Evolutionary conservation across 352 stramenopile species (phyloP).

Genomic region (Phytophthora chlamydospora): DNA sequence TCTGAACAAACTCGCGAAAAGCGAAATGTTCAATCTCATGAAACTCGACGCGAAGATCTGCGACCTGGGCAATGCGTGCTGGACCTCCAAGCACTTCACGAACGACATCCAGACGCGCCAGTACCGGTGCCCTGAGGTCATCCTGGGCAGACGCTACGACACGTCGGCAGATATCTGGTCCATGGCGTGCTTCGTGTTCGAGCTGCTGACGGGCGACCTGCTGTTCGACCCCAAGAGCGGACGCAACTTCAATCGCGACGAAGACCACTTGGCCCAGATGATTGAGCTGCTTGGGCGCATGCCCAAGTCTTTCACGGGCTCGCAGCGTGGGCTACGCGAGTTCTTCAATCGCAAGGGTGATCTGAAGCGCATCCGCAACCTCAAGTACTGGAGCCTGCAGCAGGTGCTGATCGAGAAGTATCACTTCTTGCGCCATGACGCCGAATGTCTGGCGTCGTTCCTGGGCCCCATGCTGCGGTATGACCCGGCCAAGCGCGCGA

Average conservation of each 20-base stretch:
- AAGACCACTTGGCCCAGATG: slow-evolving; percentile 99
- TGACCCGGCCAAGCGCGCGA: slow-evolving; percentile 87
- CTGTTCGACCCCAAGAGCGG: slow-evolving; percentile 98
- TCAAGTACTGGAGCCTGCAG: slow-evolving; percentile 98
- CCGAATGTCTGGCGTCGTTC: slow-evolving; percentile 92
- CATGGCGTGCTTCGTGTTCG: slow-evolving; percentile 99
- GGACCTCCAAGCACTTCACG: slow-evolving; percentile 99
- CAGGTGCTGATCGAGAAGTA: slow-evolving; percentile 98
- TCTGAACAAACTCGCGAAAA: slow-evolving; percentile 41
- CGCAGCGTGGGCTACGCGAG: slow-evolving; percentile 87
- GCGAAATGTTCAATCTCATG: slow-evolving; percentile 64
- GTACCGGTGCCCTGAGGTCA: slow-evolving; percentile 98
- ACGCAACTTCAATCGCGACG: slow-evolving; percentile 85
- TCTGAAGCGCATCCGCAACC: slow-evolving; percentile 97
- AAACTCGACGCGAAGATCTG: slow-evolving; percentile 91
- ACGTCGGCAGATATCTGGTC: slow-evolving; percentile 99
- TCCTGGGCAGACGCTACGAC: slow-evolving; percentile 97
- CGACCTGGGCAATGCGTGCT: slow-evolving; percentile 99
- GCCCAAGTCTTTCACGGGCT: slow-evolving; percentile 91
- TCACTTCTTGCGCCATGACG: slow-evolving; percentile 89
- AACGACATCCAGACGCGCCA: slow-evolving; percentile 99
- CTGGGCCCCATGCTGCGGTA: slow-evolving; percentile 94
- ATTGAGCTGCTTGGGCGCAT: slow-evolving; percentile 98
- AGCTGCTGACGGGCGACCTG: slow-evolving; percentile 99
- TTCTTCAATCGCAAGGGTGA: slow-evolving; percentile 98